phyloP scores from a whole-genome alignment of 164 flowering plant species.

The Vitis rupestris region DNA sequence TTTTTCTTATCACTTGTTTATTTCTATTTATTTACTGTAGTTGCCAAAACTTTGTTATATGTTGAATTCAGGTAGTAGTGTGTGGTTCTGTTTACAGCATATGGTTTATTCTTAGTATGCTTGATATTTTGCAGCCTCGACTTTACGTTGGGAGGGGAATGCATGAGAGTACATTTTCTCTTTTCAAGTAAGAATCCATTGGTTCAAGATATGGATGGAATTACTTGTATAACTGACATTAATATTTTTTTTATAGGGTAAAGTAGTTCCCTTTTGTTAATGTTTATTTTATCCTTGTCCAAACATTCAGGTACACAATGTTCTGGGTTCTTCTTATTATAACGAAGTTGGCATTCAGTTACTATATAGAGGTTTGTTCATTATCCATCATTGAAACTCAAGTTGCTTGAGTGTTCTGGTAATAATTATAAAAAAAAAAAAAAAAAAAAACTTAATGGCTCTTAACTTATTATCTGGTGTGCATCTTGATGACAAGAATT shows the following conservation, averaged over 20 bases:
- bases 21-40: neutral
- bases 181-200: conserved; percentile 68
- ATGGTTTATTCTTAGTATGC: neutral
- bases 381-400: conserved; percentile 2
- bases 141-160: conserved; percentile 98
- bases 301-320: conserved; percentile 76
- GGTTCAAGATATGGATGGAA: neutral
- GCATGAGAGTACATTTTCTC: conserved; percentile 93
- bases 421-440: neutral
- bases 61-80: no score
- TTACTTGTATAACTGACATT: neutral
- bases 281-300: conserved; percentile 6
- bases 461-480: no score
- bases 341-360: conserved; percentile 92
- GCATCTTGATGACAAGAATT: no score
- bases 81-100: neutral
- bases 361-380: conserved; percentile 70
- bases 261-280: neutral
- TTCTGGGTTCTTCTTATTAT: conserved; percentile 89
- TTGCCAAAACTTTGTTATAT: neutral
- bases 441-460: neutral
- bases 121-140: conserved; percentile 69
- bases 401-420: neutral
- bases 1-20: neutral
- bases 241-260: neutral